Conservation (phyloP, 2,329 filamentous ascomycete genomes). For the Leptosphaerulina australis region DNA sequence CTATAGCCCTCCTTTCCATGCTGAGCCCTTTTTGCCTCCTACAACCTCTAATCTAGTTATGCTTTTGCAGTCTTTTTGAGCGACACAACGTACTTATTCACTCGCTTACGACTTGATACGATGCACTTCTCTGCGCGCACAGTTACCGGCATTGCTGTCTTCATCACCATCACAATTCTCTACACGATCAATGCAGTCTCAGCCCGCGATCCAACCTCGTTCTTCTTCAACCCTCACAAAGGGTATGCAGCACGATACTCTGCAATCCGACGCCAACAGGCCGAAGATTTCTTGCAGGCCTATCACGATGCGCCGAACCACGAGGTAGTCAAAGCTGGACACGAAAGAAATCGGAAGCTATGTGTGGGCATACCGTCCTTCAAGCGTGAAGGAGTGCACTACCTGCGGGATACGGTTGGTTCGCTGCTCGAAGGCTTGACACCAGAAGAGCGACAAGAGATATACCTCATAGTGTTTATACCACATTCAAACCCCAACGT, state of each 20-base stretch:
- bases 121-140: conserved; percentile 36
- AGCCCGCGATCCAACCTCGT: conserved; percentile 44
- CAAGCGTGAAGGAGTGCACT: conserved; percentile 48
- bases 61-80: conserved; percentile 12
- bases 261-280: conserved; percentile 37
- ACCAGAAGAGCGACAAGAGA: conserved; percentile 49
- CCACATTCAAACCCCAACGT: conserved; percentile 51
- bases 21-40: background rate
- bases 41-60: conserved; percentile 4
- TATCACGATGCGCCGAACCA: conserved; percentile 23
- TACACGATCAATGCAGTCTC: conserved; percentile 36
- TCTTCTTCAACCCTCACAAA: conserved; percentile 44
- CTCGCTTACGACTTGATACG: conserved; percentile 10
- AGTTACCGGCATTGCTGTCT: conserved; percentile 24
- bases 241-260: conserved; percentile 45
- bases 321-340: conserved; percentile 24
- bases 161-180: conserved; percentile 26
- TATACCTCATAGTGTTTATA: conserved; percentile 54
- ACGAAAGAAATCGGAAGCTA: conserved; percentile 35
- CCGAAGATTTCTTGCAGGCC: conserved; percentile 34
- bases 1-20: conserved; percentile 8
- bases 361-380: conserved; percentile 55
- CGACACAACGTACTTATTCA: conserved; percentile 1
- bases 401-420: conserved; percentile 52
- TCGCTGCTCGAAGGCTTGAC: conserved; percentile 53